Evolutionary conservation across 148 eudicot species (phyloP).

Genomic region (Polygonum aviculare): DNA sequence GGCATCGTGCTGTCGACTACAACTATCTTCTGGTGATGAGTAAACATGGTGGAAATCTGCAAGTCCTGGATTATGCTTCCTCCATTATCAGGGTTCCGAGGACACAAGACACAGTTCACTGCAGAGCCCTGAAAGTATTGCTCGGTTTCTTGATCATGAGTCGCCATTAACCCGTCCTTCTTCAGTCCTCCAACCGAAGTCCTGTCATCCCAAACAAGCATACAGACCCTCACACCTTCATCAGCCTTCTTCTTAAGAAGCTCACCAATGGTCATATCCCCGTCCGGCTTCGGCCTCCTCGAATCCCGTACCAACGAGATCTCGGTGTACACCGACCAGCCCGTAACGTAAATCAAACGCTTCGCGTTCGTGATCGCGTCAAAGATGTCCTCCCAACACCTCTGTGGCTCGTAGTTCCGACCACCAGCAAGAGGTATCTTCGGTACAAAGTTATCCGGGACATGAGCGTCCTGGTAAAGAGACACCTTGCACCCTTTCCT

Average conservation of each 20-base stretch:
- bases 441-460: slow-evolving; percentile 41
- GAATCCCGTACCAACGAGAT: slow-evolving; percentile 38
- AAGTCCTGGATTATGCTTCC: slow-evolving; percentile 29
- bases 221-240: slow-evolving; percentile 43
- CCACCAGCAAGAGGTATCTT: slow-evolving; percentile 42
- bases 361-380: slow-evolving; percentile 39
- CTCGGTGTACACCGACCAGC: slow-evolving; percentile 42
- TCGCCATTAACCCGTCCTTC: slow-evolving; percentile 33
- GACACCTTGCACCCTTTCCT: slow-evolving; percentile 35
- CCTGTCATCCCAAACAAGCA: slow-evolving; percentile 51
- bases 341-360: slow-evolving; percentile 38
- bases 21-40: slow-evolving; percentile 49
- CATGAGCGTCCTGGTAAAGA: slow-evolving; percentile 40
- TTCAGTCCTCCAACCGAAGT: slow-evolving; percentile 28
- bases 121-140: slow-evolving; percentile 21
- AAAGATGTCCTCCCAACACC: slow-evolving; percentile 53
- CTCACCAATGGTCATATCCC: slow-evolving; percentile 40
- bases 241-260: slow-evolving; percentile 47
- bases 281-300: slow-evolving; percentile 32
- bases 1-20: slow-evolving; percentile 43
- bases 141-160: slow-evolving; percentile 39
- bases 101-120: slow-evolving; percentile 40
- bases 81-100: slow-evolving; percentile 40
- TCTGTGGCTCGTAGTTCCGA: slow-evolving; percentile 34
- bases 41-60: slow-evolving; percentile 35